These are phyloP conservation scores for Glycyrrhiza uralensis DNA, from an alignment of 306 rosid genomes.

Conservation along the genomic window DNA sequence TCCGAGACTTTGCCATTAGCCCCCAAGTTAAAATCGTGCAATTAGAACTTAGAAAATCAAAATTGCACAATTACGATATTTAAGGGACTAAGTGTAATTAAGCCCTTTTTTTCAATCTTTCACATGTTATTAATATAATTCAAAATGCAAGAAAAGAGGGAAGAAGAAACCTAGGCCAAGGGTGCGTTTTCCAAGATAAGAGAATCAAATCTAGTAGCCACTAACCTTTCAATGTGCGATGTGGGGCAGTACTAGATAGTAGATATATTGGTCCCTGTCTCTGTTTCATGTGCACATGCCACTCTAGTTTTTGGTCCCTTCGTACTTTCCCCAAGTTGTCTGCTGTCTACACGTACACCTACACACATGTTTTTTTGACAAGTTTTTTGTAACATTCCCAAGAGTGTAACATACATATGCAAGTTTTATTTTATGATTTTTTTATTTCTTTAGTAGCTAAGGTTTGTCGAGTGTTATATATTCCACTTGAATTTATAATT, in stretches of 20 bases:
- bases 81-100: no score
- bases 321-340: slow-evolving; percentile 30
- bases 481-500: no score
- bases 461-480: no score
- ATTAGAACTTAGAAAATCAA: no score
- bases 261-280: slow-evolving; percentile 44
- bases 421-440: no score
- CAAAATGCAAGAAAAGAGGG: background rate
- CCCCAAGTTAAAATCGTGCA: no score
- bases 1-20: no score
- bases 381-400: no score
- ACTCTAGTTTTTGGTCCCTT: slow-evolving; percentile 37
- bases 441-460: no score
- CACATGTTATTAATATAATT: background rate
- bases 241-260: slow-evolving; percentile 7
- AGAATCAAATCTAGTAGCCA: slow-evolving; percentile 34
- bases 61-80: no score
- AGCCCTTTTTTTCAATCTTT: background rate
- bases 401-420: no score
- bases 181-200: slow-evolving; percentile 31
- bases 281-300: slow-evolving; percentile 39
- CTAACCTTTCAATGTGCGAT: slow-evolving; percentile 30
- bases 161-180: background rate
- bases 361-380: background rate
- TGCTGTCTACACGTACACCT: slow-evolving; percentile 34